Evolutionary conservation across 768 basidiomycete genomes (phyloP), one percentile per base, ranked within the genome.

Genomic region (Rhodotorula babjevae): DNA sequence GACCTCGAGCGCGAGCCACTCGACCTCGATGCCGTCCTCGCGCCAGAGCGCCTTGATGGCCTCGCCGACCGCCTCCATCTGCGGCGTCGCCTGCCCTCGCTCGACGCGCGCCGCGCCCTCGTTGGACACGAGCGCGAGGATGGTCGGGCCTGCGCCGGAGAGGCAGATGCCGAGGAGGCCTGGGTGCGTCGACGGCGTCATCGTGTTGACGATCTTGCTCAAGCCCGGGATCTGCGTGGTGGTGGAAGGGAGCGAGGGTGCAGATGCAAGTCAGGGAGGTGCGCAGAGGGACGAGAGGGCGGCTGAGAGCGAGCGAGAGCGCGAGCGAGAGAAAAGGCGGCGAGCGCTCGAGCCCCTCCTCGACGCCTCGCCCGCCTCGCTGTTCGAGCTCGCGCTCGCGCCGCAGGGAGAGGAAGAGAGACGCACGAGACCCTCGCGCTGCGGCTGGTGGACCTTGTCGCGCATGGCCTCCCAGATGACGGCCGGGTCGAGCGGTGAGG

Each of bases 391-490:
- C 36, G 4, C 36, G 36, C 36, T 36, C 36, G 36, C 9, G 36
- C 36, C 9, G 36, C 36, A 36, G 5, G 9, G 5, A 40, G 5
- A 40, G 27, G 2, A 0, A 18, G 15, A 46, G 46, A 29, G 10
- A 71, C 77, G 31, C 40, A 75, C 75, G 68, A 99, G 84, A 40
- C 84, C 81, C 81, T 89, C 92, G 44, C 96, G 88, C 80, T 97
- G 98, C 2, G 96, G 96, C 80, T 99, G 96, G 80, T 99, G 96
- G 23, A 99, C 86, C 64, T 91, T 88, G 82, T 99, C 96, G 79
- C 97, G 95, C 96, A 98, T 98, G 3, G 95, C 95, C 80, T 98
- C 95, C 81, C 95, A 98, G 69, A 98, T 97, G n/a, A 99, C 87
- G 31, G 88, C 90, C 0, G 96, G 88, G 80, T 99, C 92, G 2